Percentiles rank a stretch among this genome's conserved stretches.
These are phyloP conservation scores for Afroboletus lepidellus DNA, from an alignment of 1,284 basidiomycete species.

Conservation along the genomic window DNA sequence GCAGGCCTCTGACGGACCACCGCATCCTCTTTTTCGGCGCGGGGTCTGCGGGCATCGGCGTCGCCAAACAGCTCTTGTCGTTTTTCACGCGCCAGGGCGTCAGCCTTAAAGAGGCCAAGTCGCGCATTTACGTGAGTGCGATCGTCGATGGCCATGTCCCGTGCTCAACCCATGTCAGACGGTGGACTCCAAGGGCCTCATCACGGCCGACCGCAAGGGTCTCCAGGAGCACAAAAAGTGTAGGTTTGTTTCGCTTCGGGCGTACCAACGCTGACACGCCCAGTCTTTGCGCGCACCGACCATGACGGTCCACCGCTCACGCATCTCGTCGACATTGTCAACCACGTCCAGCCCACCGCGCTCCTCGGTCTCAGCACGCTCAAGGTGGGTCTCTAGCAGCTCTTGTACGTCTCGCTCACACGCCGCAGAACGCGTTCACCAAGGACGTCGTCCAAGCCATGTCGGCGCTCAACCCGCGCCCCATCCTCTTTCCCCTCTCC, in stretches of 20 bases:
- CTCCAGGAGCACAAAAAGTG: constrained; percentile 76
- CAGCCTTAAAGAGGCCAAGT: constrained; percentile 63
- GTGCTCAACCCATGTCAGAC: constrained; percentile 38
- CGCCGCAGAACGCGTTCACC: constrained; percentile 62
- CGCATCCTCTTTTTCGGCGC: constrained; percentile 80
- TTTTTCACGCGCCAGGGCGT: constrained; percentile 72
- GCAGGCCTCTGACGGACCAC: constrained; percentile 64
- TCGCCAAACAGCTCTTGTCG: constrained; percentile 74
- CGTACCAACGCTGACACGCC: neutral
- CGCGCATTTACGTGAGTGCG: constrained; percentile 63
- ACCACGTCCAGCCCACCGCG: constrained; percentile 80
- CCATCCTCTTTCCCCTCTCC: constrained; percentile 85
- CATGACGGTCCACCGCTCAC: constrained; percentile 62
- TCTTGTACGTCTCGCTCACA: constrained; percentile 6
- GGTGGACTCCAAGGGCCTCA: constrained; percentile 76
- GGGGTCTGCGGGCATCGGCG: constrained; percentile 77
- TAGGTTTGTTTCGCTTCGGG: constrained; percentile 22
- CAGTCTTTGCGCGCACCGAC: constrained; percentile 72
- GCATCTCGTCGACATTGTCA: constrained; percentile 68
- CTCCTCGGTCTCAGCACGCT: constrained; percentile 79
- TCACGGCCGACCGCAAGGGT: constrained; percentile 62
- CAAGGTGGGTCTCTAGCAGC: constrained; percentile 38
- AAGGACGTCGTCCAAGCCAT: constrained; percentile 69
- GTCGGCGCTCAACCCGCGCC: constrained; percentile 67
- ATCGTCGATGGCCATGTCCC: constrained; percentile 1